Evolutionary conservation across 2,329 filamentous ascomycete species (phyloP).

Genomic region (Penicillium sp.): DNA sequence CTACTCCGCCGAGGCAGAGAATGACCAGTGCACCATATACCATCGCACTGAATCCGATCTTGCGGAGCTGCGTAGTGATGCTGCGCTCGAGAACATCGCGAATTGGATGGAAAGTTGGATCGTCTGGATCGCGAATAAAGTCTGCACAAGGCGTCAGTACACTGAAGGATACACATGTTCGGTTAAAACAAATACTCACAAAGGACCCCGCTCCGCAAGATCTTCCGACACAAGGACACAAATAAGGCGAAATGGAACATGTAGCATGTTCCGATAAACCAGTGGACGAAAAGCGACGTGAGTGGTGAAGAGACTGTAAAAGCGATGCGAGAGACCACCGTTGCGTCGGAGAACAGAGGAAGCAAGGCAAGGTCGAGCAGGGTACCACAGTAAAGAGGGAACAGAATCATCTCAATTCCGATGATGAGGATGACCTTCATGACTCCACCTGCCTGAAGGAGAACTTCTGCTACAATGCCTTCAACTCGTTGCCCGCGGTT

Average conservation of each 20-base stretch:
- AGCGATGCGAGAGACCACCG: slow-evolving; percentile 69
- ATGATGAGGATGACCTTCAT: slow-evolving; percentile 98
- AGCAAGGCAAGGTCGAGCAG: slow-evolving; percentile 85
- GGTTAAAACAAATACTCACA: slow-evolving; percentile 57
- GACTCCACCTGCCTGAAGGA: slow-evolving; percentile 92
- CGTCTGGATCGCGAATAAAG: slow-evolving; percentile 96
- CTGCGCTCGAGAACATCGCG: slow-evolving; percentile 93
- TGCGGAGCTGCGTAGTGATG: slow-evolving; percentile 86
- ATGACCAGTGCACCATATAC: slow-evolving; percentile 94
- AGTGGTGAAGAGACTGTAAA: slow-evolving; percentile 78
- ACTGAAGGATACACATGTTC: neutral
- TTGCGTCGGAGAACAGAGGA: slow-evolving; percentile 81
- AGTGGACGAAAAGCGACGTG: slow-evolving; percentile 93
- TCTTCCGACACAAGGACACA: slow-evolving; percentile 97
- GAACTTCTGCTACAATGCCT: slow-evolving; percentile 70
- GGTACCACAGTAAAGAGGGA: slow-evolving; percentile 91
- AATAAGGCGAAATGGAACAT: slow-evolving; percentile 99
- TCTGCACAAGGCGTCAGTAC: slow-evolving; percentile 49
- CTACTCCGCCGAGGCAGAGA: slow-evolving; percentile 87
- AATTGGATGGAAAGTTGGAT: slow-evolving; percentile 96
- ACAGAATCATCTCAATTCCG: slow-evolving; percentile 97
- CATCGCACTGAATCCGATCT: slow-evolving; percentile 92
- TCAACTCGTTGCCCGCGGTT: slow-evolving; percentile 61
- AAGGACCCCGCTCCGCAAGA: slow-evolving; percentile 89
- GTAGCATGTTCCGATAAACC: slow-evolving; percentile 98